A percentile compares a stretch with the other conserved stretches of the same genome.
These are phyloP conservation scores for Penicillium corylophilum DNA, from an alignment of 2,329 filamentous ascomycete species.

Conservation along the genomic window DNA sequence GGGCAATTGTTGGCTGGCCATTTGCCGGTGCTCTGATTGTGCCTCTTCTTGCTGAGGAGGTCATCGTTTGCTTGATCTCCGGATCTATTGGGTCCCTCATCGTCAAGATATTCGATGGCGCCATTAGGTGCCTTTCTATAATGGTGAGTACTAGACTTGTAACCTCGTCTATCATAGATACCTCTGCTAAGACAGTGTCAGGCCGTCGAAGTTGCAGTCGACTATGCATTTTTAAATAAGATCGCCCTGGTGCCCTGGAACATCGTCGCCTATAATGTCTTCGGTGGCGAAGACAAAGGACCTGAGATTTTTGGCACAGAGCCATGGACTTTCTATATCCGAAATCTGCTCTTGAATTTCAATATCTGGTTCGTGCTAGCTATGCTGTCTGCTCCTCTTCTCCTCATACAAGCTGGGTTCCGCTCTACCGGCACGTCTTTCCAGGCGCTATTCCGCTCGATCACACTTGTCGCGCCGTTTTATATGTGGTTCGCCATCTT, in stretches of 20 bases:
- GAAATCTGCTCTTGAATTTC: constrained; percentile 90
- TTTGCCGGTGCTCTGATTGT: constrained; percentile 80
- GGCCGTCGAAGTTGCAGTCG: constrained; percentile 68
- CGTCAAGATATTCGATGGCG: constrained; percentile 65
- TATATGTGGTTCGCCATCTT: constrained; percentile 95
- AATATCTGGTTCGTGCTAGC: constrained; percentile 90
- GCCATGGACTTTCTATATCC: constrained; percentile 94
- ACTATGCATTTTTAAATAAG: constrained; percentile 83
- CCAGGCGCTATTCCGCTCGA: constrained; percentile 68
- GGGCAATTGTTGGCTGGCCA: constrained; percentile 87
- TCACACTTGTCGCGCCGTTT: constrained; percentile 80
- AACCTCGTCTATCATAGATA: neutral
- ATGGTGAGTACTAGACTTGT: constrained; percentile 57
- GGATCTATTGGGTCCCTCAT: constrained; percentile 62
- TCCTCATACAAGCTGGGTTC: constrained; percentile 69
- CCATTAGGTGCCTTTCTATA: constrained; percentile 64
- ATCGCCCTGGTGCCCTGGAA: constrained; percentile 79
- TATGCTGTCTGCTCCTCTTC: constrained; percentile 69
- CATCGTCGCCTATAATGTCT: constrained; percentile 94
- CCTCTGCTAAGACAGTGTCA: constrained; percentile 40
- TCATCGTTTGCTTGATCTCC: constrained; percentile 53
- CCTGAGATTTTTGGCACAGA: constrained; percentile 94
- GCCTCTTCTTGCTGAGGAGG: constrained; percentile 79
- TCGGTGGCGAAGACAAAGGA: constrained; percentile 72
- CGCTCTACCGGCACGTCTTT: constrained; percentile 62